Conservation (phyloP, 129 eudicot species). For the Helianthus tuberosus region DNA sequence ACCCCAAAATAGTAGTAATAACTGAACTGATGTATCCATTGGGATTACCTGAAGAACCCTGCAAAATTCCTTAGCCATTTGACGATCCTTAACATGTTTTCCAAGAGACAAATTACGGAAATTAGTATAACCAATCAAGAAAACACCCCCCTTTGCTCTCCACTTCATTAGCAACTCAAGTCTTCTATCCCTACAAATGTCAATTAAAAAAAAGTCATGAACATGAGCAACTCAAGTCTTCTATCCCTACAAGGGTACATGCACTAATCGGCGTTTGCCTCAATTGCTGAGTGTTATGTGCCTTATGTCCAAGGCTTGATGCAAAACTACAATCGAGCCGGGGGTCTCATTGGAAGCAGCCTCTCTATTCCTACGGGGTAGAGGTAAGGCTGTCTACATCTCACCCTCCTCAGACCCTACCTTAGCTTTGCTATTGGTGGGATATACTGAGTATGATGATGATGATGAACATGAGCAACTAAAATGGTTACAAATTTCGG, state of each 20-base stretch:
- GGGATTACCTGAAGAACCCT: constrained; percentile 68
- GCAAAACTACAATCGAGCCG: too few relatives aligned
- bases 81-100: constrained; percentile 77
- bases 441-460: too few relatives aligned
- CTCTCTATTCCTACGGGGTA: too few relatives aligned
- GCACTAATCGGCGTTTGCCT: too few relatives aligned
- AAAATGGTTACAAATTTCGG: constrained; percentile 4
- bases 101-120: constrained; percentile 88
- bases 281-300: too few relatives aligned
- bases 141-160: constrained; percentile 90
- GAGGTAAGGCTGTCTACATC: too few relatives aligned
- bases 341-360: too few relatives aligned
- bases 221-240: neutral
- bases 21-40: neutral
- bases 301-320: too few relatives aligned
- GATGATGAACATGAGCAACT: neutral
- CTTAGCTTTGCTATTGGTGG: too few relatives aligned
- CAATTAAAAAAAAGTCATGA: neutral
- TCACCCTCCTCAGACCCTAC: too few relatives aligned
- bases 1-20: neutral
- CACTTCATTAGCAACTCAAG: constrained; percentile 78
- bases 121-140: constrained; percentile 81
- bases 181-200: constrained; percentile 69
- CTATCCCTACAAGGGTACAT: too few relatives aligned
- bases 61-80: constrained; percentile 64